A percentile compares a stretch with the other conserved stretches of the same genome.
phyloP scores from a whole-genome alignment of 495 filamentous ascomycete genomes.

The Tuber borchii region DNA sequence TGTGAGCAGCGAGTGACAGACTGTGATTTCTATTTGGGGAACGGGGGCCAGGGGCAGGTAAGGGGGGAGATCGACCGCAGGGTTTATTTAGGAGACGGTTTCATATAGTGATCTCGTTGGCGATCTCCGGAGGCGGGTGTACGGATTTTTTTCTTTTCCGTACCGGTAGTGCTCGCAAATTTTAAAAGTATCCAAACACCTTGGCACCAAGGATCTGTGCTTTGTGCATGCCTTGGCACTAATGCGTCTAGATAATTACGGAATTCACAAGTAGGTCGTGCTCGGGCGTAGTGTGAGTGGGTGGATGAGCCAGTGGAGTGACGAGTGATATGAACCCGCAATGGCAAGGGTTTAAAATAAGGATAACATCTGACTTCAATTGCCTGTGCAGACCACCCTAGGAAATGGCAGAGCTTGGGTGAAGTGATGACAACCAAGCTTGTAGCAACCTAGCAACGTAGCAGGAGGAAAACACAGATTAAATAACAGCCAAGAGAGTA shows the following conservation, averaged over 20 bases:
- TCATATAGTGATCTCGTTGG: background rate
- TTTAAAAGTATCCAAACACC: background rate
- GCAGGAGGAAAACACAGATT: background rate
- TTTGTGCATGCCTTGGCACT: background rate
- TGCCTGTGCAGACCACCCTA: background rate
- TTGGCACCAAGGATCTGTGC: background rate
- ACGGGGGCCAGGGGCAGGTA: background rate
- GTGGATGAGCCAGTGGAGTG: background rate
- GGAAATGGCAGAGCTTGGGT: background rate
- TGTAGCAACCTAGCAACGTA: background rate
- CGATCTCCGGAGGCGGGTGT: background rate
- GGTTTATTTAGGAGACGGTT: background rate
- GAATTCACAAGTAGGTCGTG: background rate
- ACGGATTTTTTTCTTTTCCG: background rate
- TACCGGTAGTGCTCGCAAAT: too few relatives aligned
- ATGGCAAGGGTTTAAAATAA: background rate
- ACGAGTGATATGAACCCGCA: background rate
- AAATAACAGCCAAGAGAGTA: background rate
- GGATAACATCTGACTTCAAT: background rate
- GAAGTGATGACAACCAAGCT: background rate
- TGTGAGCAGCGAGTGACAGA: background rate
- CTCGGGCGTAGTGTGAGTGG: background rate
- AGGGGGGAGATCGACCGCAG: background rate
- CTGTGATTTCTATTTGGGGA: background rate
- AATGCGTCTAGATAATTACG: background rate